Evolutionary conservation across 371 early-diverging fungal genomes (phyloP).

Genomic region (Mucor velutinosus): DNA sequence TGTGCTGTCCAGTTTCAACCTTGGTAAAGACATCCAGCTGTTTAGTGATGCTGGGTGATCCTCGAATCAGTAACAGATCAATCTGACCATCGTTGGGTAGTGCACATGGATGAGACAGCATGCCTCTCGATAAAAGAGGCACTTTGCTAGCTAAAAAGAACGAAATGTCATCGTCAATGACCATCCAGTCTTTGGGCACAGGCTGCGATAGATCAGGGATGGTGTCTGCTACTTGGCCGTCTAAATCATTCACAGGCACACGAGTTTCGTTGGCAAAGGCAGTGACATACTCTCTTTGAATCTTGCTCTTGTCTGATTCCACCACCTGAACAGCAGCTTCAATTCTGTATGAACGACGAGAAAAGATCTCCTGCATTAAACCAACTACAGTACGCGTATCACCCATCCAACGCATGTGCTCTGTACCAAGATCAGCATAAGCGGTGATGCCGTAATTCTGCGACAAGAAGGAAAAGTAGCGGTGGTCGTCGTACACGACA

Average conservation of each 20-base stretch:
- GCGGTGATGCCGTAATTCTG: conserved; percentile 65
- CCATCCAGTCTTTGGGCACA: conserved; percentile 53
- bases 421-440: conserved; percentile 60
- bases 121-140: conserved; percentile 57
- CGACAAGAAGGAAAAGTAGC: conserved; percentile 59
- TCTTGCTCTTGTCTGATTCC: conserved; percentile 44
- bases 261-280: not conserved
- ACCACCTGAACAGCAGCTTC: conserved; percentile 50
- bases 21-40: conserved; percentile 43
- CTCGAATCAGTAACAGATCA: conserved; percentile 55
- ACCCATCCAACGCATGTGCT: conserved; percentile 66
- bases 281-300: conserved; percentile 25
- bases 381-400: conserved; percentile 52
- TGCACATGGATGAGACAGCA: conserved; percentile 56
- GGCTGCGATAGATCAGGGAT: conserved; percentile 38
- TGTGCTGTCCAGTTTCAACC: conserved; percentile 56
- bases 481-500: conserved; percentile 48
- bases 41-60: conserved; percentile 22
- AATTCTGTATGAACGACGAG: conserved; percentile 41
- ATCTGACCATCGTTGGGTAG: conserved; percentile 60
- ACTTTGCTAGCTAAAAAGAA: conserved; percentile 56
- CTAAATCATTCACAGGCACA: not conserved
- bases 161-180: conserved; percentile 44
- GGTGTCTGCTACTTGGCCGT: conserved; percentile 15
- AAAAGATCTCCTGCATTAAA: conserved; percentile 49